Percentiles rank a stretch among this genome's conserved stretches.
Conservation (phyloP, 441 rosid species). For the Croton setiger region DNA sequence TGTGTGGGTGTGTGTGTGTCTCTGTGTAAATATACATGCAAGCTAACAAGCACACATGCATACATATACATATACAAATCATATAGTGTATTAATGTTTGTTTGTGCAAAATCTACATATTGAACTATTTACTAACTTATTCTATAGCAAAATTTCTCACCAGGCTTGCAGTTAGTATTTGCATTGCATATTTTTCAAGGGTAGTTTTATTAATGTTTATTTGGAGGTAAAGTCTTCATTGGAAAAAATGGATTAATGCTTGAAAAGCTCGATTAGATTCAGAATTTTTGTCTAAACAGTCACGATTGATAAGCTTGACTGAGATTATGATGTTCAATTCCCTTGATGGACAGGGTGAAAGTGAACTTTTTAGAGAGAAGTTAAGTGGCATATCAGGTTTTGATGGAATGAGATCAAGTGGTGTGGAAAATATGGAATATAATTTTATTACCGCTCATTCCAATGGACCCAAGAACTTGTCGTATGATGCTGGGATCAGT, state of each 20-base stretch:
- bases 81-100: no score
- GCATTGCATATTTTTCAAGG: neutral
- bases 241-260: neutral
- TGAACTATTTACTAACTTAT: no score
- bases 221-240: neutral
- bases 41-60: no score
- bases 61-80: no score
- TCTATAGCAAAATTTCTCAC: neutral
- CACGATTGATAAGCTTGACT: neutral
- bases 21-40: no score
- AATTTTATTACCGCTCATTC: constrained; percentile 34
- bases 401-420: constrained; percentile 33
- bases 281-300: neutral
- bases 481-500: constrained; percentile 30
- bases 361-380: constrained; percentile 33
- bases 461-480: constrained; percentile 26
- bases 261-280: neutral
- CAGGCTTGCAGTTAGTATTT: neutral
- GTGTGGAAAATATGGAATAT: constrained; percentile 41
- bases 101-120: no score
- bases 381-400: constrained; percentile 26
- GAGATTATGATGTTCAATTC: constrained; percentile 8
- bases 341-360: constrained; percentile 36
- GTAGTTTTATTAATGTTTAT: neutral
- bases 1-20: no score